Evolutionary conservation across 495 filamentous ascomycete species (phyloP), one percentile per base, ranked within the genome.

Genomic region (Staphylotrichum tortipilum): DNA sequence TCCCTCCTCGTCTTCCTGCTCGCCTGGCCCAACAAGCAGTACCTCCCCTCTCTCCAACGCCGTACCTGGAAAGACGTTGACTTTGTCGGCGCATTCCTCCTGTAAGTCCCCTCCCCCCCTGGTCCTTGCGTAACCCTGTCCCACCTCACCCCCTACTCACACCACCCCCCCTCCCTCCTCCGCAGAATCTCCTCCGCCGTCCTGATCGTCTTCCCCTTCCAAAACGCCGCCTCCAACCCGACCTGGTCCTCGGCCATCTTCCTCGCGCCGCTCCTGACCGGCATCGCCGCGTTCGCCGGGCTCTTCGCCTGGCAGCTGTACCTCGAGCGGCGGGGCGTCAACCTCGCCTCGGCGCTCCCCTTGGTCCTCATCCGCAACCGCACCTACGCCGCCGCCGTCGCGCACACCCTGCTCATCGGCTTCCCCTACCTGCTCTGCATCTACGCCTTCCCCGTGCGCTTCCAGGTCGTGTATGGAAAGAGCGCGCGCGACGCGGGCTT

Each of bases 201-300:
- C 7, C 64, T 85, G 26, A 67, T 82, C 6, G 73, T 83, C 15
- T 77, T 79, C 39, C 67, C 79, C 3, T 74, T 85, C 50, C 77
- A 84, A 53, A 75, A 79, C 58, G 71, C n/a, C n/a, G n/a, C 76
- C 3, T 63, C 70, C 36, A 56, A 57, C 10, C 37, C 61, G 18
- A 47, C 49, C 38, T 78, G 74, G 74, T 51, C 52, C 12, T 54
- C 63, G 2, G 57, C 68, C 7, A 38, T 64, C 17, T 75, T 78
- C 54, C 54, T 76, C 29, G 65, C 62, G 1, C 75, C 76, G 2
- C 60, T 78, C n/a, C 33, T 68, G 6, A 9, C 63, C 3, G 75
- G 74, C 23, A 52, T 70, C 3, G 10, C 58, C 42, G 69, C 63
- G 44, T 73, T 74, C 57, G n/a, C 62, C 5, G 34, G 52, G 15